Percentiles rank a stretch among this genome's conserved stretches.
Evolutionary conservation across 1,284 basidiomycete genomes (phyloP).

Genomic region (Leccinum subspadiceum): DNA sequence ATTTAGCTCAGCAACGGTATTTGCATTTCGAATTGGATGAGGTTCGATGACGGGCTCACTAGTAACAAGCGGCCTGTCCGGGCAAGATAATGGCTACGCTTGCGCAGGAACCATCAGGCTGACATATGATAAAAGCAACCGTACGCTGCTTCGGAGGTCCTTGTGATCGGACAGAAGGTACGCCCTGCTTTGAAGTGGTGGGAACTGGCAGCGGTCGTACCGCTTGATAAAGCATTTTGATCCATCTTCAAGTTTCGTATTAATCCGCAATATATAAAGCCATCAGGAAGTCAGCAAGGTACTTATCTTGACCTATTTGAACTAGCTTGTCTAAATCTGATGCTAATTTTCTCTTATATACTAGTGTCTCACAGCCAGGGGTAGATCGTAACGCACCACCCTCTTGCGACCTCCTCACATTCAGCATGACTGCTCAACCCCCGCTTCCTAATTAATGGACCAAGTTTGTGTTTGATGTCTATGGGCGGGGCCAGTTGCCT

Average conservation of each 20-base stretch:
- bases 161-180: neutral
- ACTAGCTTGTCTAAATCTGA: neutral
- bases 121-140: neutral
- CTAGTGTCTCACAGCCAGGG: neutral
- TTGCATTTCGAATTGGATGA: no score
- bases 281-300: no score
- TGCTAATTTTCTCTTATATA: neutral
- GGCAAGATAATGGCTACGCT: no score
- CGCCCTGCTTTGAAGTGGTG: no score
- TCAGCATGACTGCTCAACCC: constrained; percentile 22
- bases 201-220: neutral
- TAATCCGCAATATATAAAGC: neutral
- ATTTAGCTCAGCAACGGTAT: no score
- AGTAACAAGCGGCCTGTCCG: no score
- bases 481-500: constrained; percentile 38
- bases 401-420: neutral
- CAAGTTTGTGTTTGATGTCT: constrained; percentile 34
- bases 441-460: constrained; percentile 27
- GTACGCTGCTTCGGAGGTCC: no score
- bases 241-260: neutral
- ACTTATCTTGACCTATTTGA: no score
- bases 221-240: neutral
- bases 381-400: neutral
- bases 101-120: no score
- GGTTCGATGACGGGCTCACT: no score